Conservation (phyloP, 1,284 basidiomycete genomes). For the Trametes hirsuta region DNA sequence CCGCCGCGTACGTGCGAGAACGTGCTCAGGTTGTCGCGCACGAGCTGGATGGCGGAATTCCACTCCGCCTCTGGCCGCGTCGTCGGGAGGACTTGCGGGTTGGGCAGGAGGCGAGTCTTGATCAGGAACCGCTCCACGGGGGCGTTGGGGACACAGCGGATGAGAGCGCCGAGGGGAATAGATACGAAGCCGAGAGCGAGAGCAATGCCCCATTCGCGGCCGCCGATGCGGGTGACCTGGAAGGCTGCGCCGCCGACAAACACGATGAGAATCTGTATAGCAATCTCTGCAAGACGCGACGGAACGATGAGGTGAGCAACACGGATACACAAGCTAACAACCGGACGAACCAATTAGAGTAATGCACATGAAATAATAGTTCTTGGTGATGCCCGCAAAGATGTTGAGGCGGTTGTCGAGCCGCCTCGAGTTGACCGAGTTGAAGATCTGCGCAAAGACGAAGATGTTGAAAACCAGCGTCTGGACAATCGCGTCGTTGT, state of each 20-base stretch:
- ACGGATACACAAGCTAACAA: constrained; percentile 1
- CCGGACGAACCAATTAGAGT: constrained; percentile 72
- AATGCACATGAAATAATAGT: constrained; percentile 89
- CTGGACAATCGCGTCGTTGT: constrained; percentile 62
- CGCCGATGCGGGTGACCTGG: constrained; percentile 80
- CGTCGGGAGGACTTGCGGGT: constrained; percentile 71
- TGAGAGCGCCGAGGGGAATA: constrained; percentile 84
- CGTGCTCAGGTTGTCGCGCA: constrained; percentile 84
- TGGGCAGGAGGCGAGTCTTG: constrained; percentile 65
- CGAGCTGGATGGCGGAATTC: constrained; percentile 72
- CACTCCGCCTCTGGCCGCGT: constrained; percentile 67
- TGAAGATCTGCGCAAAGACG: constrained; percentile 96
- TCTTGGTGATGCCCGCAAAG: constrained; percentile 81
- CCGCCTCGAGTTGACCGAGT: constrained; percentile 90
- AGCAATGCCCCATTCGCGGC: constrained; percentile 92
- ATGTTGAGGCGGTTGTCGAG: constrained; percentile 89
- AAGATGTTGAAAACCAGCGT: constrained; percentile 97
- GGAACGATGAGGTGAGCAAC: neutral
- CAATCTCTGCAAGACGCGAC: constrained; percentile 65
- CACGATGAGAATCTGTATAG: constrained; percentile 86
- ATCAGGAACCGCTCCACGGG: constrained; percentile 81
- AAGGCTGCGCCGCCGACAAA: constrained; percentile 93
- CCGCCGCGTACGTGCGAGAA: constrained; percentile 87
- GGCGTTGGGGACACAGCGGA: constrained; percentile 82
- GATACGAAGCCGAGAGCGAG: constrained; percentile 86